A percentile compares a stretch with the other conserved stretches of the same genome.
These are phyloP conservation scores for Seminavis robusta DNA, from an alignment of 108 stramenopile genomes.

Conservation along the genomic window DNA sequence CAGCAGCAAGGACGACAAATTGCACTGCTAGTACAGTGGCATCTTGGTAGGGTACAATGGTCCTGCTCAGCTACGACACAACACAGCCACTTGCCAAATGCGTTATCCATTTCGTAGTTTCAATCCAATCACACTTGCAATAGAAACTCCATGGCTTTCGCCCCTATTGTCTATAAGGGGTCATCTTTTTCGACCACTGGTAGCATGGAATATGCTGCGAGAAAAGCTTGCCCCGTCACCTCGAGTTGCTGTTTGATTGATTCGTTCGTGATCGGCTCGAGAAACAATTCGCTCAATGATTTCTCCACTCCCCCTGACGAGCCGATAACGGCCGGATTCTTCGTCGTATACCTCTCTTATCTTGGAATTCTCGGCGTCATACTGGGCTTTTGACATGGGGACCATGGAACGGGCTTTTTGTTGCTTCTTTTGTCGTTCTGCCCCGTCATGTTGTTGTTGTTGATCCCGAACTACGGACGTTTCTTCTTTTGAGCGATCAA, in stretches of 20 bases:
- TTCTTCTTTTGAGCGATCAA: too few relatives aligned
- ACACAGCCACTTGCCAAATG: too few relatives aligned
- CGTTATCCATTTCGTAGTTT: too few relatives aligned
- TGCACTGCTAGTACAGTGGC: too few relatives aligned
- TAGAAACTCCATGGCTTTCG: too few relatives aligned
- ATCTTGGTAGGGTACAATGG: too few relatives aligned
- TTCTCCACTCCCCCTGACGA: slow-evolving; percentile 89
- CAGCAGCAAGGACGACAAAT: too few relatives aligned
- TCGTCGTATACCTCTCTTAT: slow-evolving; percentile 87
- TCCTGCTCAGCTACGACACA: too few relatives aligned
- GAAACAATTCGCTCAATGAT: slow-evolving; percentile 90
- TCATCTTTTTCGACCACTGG: too few relatives aligned
- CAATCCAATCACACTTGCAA: too few relatives aligned
- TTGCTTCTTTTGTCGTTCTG: background rate
- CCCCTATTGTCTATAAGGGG: too few relatives aligned
- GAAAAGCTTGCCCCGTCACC: slow-evolving; percentile 72
- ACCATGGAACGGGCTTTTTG: slow-evolving; percentile 31
- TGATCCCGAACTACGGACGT: too few relatives aligned
- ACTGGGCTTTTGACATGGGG: slow-evolving; percentile 83
- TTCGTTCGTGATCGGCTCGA: slow-evolving; percentile 58
- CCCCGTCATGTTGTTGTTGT: background rate
- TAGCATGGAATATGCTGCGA: slow-evolving; percentile 20
- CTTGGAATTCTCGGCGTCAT: slow-evolving; percentile 63
- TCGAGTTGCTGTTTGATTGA: slow-evolving; percentile 76
- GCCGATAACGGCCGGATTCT: slow-evolving; percentile 64